These are phyloP conservation scores for Lentinus polychrous DNA, from an alignment of 1,284 basidiomycete species.

Conservation along the genomic window DNA sequence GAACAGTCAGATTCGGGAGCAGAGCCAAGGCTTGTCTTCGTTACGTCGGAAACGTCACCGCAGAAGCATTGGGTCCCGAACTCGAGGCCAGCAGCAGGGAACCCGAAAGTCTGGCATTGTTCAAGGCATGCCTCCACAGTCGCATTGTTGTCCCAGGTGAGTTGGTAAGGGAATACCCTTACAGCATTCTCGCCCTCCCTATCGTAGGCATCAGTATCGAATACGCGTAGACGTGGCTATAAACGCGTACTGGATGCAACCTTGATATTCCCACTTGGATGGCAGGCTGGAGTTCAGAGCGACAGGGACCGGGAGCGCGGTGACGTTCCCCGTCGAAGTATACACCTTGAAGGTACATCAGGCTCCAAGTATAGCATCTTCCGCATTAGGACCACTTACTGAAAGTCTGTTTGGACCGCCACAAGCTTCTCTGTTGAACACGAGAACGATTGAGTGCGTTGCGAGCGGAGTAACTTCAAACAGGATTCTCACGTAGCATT, in stretches of 20 bases:
- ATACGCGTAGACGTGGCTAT: neutral
- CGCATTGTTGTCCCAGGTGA: conserved; percentile 53
- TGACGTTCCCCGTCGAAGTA: conserved; percentile 42
- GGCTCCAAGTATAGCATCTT: neutral
- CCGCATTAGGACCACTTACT: conserved; percentile 16
- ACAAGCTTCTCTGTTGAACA: conserved; percentile 48
- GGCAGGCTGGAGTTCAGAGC: conserved; percentile 50
- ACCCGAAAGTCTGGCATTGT: conserved; percentile 62
- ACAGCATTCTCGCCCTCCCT: conserved; percentile 16
- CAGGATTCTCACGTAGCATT: conserved; percentile 44
- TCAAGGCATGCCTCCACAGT: conserved; percentile 52
- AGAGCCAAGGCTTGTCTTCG: conserved; percentile 31
- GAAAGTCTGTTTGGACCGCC: conserved; percentile 67
- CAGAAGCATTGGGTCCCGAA: conserved; percentile 63
- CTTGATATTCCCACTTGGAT: conserved; percentile 55
- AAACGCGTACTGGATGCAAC: conserved; percentile 53
- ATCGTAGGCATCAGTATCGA: neutral
- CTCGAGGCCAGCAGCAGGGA: conserved; percentile 57
- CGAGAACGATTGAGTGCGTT: conserved; percentile 5
- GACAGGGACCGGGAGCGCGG: conserved; percentile 50
- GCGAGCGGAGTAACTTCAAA: too few relatives aligned
- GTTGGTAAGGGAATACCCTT: conserved; percentile 54
- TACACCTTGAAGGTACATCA: conserved; percentile 35
- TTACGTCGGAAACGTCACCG: conserved; percentile 54
- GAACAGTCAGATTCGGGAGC: conserved; percentile 47